These are phyloP conservation scores for Phialophora expanda DNA, from an alignment of 2,329 filamentous ascomycete species.

Conservation along the genomic window DNA sequence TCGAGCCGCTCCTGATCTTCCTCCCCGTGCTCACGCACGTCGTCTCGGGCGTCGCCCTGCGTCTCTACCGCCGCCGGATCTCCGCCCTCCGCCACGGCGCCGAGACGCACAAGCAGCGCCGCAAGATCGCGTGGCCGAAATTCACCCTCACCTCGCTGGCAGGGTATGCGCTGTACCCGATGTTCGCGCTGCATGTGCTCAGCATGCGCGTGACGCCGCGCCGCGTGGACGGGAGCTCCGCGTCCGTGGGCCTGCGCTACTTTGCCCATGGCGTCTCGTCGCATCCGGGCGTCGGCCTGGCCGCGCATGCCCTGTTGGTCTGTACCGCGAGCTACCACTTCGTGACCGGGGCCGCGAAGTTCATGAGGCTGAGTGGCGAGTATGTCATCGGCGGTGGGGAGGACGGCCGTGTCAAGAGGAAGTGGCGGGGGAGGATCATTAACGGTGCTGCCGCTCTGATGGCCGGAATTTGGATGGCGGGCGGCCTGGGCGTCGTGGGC, in stretches of 20 bases:
- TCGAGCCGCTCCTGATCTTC: constrained; percentile 79
- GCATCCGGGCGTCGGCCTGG: constrained; percentile 68
- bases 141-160: constrained; percentile 72
- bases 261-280: constrained; percentile 83
- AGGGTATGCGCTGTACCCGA: constrained; percentile 71
- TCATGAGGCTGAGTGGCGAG: constrained; percentile 70
- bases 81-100: constrained; percentile 77
- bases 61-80: constrained; percentile 73
- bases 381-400: constrained; percentile 54
- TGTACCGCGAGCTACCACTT: constrained; percentile 74
- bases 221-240: constrained; percentile 78
- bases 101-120: constrained; percentile 60
- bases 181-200: constrained; percentile 73
- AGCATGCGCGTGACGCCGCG: constrained; percentile 79
- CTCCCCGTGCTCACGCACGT: constrained; percentile 78
- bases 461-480: constrained; percentile 76
- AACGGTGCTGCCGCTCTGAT: constrained; percentile 67
- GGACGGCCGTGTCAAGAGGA: constrained; percentile 52
- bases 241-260: constrained; percentile 82
- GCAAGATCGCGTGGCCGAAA: constrained; percentile 66
- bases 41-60: constrained; percentile 74
- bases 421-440: constrained; percentile 72
- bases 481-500: constrained; percentile 78
- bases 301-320: constrained; percentile 72
- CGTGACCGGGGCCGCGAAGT: constrained; percentile 83